Evolutionary conservation across 345 rosid species (phyloP), one percentile per base, ranked within the genome.

Genomic region (Arabidopsis arenosa): DNA sequence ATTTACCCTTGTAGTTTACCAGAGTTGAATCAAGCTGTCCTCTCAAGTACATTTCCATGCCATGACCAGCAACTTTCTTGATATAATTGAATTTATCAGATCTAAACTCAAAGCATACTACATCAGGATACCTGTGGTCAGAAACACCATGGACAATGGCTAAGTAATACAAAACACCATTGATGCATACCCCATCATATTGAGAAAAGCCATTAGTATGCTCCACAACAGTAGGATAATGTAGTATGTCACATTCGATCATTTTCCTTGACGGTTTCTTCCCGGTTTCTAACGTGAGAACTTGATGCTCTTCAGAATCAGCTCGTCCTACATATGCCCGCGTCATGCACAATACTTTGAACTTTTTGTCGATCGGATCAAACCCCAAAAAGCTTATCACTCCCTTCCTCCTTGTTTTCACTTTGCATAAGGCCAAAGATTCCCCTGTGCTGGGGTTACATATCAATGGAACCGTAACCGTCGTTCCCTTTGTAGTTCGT

Each of bases 391-490:
- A 61, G 18, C 14, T 49, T 0, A 9, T 36, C 13, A 48, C 51
- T 9, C 0, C 13, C 61, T n/a, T 61, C 68, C 32, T 70, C 44
- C 39, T 48, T 36, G 68, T 60, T 23, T 14, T n/a, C 32, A 72
- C 18, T 28, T 4, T 49, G 0, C 52, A 61, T 39, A 72, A 61
- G 47, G 18, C 2, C 2, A 61, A 6, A 15, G 1, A 26, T 17
- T 51, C 6, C 28, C 62, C 76, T n/a, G 76, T 72, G 69, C 61
- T 72, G 62, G 62, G 76, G 76, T 72, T 62, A 60, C 68, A 72
- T 28, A 72, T 7, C 43, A 9, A 26, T 11, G 61, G 52, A 32
- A 2, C 7, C 9, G 37, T 60, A 4, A 13, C 7, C 18, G 23
- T 56, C 2, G n/a, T 0, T 14, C 43, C 48, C 7, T 21, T 59